These are phyloP conservation scores for Achlya hypogyna DNA, from an alignment of 352 stramenopile species.

Conservation along the genomic window DNA sequence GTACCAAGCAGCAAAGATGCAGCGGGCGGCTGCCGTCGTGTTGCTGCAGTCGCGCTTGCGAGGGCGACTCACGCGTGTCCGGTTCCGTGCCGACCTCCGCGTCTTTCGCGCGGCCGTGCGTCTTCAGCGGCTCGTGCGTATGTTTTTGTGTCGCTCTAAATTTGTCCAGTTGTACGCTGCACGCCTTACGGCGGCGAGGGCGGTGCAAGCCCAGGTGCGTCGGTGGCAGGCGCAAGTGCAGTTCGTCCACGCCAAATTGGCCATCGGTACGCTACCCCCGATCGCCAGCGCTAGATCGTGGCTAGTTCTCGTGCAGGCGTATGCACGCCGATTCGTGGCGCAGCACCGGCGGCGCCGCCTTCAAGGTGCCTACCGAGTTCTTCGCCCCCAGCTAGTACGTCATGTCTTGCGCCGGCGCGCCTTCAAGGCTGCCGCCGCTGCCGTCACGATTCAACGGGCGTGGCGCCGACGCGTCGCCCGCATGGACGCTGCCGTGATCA, in stretches of 20 bases:
- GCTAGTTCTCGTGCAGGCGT: background rate
- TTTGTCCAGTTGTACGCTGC: background rate
- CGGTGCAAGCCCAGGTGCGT: background rate
- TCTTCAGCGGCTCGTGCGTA: background rate
- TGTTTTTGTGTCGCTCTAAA: background rate
- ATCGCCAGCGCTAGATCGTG: background rate
- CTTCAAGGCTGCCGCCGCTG: background rate
- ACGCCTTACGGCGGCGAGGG: background rate
- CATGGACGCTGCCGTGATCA: background rate
- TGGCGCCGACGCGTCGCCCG: background rate
- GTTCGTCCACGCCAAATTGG: background rate
- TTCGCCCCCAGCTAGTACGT: background rate
- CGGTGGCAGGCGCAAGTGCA: background rate
- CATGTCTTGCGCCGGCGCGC: background rate
- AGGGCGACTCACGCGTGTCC: background rate
- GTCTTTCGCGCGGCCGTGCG: background rate
- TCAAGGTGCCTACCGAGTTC: background rate
- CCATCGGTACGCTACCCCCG: background rate
- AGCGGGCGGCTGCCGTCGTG: constrained; percentile 20
- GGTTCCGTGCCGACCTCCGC: background rate
- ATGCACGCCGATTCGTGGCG: background rate
- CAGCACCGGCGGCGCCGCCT: background rate
- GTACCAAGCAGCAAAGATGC: constrained; percentile 46
- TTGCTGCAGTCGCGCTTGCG: background rate
- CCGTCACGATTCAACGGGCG: background rate